These are phyloP conservation scores for Epicoccum nigrum DNA, from an alignment of 2,329 filamentous ascomycete species.

Conservation along the genomic window DNA sequence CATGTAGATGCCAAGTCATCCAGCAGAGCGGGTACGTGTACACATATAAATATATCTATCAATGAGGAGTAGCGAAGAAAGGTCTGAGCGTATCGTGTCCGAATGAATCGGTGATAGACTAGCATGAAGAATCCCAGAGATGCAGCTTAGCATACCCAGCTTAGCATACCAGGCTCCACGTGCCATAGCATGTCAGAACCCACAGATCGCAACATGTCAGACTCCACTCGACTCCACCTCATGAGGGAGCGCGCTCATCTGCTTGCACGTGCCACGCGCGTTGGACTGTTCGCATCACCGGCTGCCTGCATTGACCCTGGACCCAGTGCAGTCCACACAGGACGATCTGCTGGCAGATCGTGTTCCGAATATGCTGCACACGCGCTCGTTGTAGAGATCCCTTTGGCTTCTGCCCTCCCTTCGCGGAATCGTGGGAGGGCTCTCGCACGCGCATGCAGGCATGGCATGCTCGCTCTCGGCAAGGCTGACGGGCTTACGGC, in stretches of 20 bases:
- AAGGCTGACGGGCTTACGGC: not conserved
- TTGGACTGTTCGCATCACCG: not conserved
- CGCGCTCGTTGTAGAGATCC: not conserved
- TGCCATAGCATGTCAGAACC: too few species aligned
- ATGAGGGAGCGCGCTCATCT: not conserved
- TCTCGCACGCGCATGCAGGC: not conserved
- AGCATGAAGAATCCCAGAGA: too few species aligned
- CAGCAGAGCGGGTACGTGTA: not conserved
- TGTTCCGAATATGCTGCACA: too few species aligned
- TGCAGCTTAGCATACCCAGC: too few species aligned
- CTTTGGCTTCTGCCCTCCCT: not conserved
- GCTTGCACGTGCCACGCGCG: not conserved
- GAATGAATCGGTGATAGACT: too few species aligned
- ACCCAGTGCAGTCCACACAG: not conserved
- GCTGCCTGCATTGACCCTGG: not conserved
- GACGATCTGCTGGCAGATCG: not conserved
- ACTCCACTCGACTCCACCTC: not conserved
- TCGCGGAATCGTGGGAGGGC: not conserved
- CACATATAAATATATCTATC: conserved; percentile 3
- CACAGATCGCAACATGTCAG: too few species aligned
- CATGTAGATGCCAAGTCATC: conserved; percentile 10
- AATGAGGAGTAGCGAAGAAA: not conserved
- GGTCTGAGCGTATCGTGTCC: conserved; percentile 5
- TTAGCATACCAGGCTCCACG: too few species aligned
- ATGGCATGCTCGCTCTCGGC: not conserved